A percentile compares a stretch with the other conserved stretches of the same genome.
Conservation (phyloP, 2,329 filamentous ascomycete genomes). For the Taxawa tesnikishii region DNA sequence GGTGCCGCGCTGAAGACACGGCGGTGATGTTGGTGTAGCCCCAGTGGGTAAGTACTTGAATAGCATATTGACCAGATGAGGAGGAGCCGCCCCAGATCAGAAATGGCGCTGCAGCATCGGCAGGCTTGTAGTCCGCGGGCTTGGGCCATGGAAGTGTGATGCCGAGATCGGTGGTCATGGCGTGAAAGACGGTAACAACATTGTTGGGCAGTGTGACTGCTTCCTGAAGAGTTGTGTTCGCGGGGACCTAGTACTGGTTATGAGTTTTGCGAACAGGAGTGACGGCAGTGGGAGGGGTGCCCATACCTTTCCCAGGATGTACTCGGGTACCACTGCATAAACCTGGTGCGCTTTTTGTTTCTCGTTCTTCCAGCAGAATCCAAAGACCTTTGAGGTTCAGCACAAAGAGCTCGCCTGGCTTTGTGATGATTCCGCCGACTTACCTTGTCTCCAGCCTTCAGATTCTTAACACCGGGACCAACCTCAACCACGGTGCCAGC, state of each 20-base stretch:
- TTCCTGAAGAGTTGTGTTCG: conserved; percentile 27
- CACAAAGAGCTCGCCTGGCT: not conserved
- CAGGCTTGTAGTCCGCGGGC: conserved; percentile 26
- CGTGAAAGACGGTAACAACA: conserved; percentile 45
- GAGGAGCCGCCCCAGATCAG: conserved; percentile 23
- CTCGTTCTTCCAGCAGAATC: conserved; percentile 6
- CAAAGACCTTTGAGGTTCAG: too few species aligned
- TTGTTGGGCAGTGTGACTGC: conserved; percentile 46
- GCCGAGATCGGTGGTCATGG: conserved; percentile 37
- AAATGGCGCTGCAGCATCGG: conserved; percentile 19
- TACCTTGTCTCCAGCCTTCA: conserved; percentile 41
- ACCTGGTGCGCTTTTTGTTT: conserved; percentile 44
- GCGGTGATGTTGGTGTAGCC: conserved; percentile 37
- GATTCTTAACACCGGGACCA: conserved; percentile 29
- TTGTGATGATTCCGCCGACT: not conserved
- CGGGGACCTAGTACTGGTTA: conserved; percentile 24
- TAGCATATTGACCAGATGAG: conserved; percentile 20
- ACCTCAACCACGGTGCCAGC: conserved; percentile 42
- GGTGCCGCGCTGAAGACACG: conserved; percentile 16
- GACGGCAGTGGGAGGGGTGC: conserved; percentile 6
- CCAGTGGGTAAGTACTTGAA: conserved; percentile 37
- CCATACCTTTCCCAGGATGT: conserved; percentile 31
- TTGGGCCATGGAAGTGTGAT: conserved; percentile 47
- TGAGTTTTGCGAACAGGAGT: not conserved
- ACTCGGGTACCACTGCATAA: conserved; percentile 40